These are phyloP conservation scores for Lachancea waltii DNA, from an alignment of 805 yeast species.

Conservation along the genomic window DNA sequence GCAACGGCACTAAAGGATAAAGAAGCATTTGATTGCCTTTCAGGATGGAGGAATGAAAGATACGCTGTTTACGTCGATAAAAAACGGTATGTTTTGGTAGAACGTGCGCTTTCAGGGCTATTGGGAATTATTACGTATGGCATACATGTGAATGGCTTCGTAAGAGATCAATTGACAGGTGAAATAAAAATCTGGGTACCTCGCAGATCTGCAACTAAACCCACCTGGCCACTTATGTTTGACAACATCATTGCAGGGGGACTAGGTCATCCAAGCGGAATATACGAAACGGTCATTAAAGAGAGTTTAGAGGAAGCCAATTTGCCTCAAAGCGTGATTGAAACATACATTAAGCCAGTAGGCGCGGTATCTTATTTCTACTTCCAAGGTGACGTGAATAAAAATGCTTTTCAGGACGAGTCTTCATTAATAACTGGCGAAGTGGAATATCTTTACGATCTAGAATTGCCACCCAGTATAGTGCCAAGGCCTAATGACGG, in stretches of 20 bases:
- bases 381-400: constrained; percentile 24
- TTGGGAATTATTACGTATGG: constrained; percentile 90
- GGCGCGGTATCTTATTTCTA: constrained; percentile 70
- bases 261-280: constrained; percentile 70
- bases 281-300: constrained; percentile 70
- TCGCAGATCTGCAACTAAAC: constrained; percentile 65
- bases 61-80: constrained; percentile 61
- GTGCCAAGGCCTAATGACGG: constrained; percentile 60
- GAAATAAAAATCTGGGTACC: constrained; percentile 74
- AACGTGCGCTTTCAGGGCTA: constrained; percentile 73
- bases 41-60: constrained; percentile 83
- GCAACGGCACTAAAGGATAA: constrained; percentile 38
- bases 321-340: constrained; percentile 46
- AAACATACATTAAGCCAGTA: constrained; percentile 37
- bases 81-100: constrained; percentile 59
- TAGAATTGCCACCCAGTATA: constrained; percentile 43
- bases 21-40: constrained; percentile 35
- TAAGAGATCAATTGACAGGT: constrained; percentile 41
- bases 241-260: constrained; percentile 98
- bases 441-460: constrained; percentile 72
- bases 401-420: constrained; percentile 34
- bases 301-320: constrained; percentile 94
- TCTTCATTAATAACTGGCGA: constrained; percentile 78
- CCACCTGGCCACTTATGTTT: constrained; percentile 83
- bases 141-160: constrained; percentile 77